A percentile compares a stretch with the other conserved stretches of the same genome.
These are phyloP conservation scores for Anisodus acutangulus DNA, from an alignment of 257 asterid genomes.

Conservation along the genomic window DNA sequence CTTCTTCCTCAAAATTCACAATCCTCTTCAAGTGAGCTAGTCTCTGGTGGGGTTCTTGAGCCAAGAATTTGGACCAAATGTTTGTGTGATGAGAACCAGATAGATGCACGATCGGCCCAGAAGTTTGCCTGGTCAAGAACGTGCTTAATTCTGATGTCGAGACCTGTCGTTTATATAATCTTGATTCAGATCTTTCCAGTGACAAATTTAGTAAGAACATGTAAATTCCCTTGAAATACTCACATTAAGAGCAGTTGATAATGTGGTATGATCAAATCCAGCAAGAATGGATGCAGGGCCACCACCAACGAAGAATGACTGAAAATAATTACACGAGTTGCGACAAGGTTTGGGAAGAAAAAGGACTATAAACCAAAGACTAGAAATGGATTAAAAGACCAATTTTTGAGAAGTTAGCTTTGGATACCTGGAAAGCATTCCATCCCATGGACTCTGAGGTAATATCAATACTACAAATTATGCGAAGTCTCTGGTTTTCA, in stretches of 20 bases:
- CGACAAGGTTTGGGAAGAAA: not conserved
- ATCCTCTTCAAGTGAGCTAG: slow-evolving; percentile 57
- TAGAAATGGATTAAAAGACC: not conserved
- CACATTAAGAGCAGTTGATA: slow-evolving; percentile 68
- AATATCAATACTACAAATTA: not conserved
- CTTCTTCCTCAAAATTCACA: slow-evolving; percentile 28
- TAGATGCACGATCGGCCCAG: slow-evolving; percentile 65
- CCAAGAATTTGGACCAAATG: slow-evolving; percentile 58
- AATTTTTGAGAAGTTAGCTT: not conserved
- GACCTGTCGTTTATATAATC: slow-evolving; percentile 46
- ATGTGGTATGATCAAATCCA: slow-evolving; percentile 58
- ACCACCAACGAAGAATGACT: slow-evolving; percentile 86
- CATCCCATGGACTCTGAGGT: slow-evolving; percentile 23
- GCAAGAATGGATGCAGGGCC: slow-evolving; percentile 81
- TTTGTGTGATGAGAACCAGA: slow-evolving; percentile 44
- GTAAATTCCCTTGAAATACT: slow-evolving; percentile 30
- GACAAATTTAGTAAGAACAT: not conserved
- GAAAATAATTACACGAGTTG: not conserved
- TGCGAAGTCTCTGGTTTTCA: not conserved
- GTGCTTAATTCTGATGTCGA: slow-evolving; percentile 48
- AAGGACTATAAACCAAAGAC: not conserved
- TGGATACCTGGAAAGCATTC: slow-evolving; percentile 61
- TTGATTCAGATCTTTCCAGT: not conserved
- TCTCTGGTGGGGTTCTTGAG: slow-evolving; percentile 46
- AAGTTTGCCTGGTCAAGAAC: slow-evolving; percentile 46